These are phyloP conservation scores for Ambrosia hybrid DNA, from an alignment of 140 eudicot species.

Conservation along the genomic window DNA sequence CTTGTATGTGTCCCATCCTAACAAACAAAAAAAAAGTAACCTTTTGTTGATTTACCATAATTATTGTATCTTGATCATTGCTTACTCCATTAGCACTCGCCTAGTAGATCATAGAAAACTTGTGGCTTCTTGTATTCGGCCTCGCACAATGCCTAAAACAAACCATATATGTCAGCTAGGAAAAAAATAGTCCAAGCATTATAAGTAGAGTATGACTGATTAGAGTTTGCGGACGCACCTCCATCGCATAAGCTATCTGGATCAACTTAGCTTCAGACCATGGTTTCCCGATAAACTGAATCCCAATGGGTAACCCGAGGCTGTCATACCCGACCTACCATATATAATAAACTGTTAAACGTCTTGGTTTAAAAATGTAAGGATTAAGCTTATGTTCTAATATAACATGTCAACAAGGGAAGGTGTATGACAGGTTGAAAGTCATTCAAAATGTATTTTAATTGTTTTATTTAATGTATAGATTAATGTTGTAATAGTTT, in stretches of 20 bases:
- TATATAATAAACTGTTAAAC: background rate
- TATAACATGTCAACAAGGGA: background rate
- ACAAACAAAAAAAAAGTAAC: background rate
- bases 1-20: conserved; percentile 12
- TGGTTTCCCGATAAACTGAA: conserved; percentile 88
- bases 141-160: conserved; percentile 54
- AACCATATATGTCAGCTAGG: conserved; percentile 10
- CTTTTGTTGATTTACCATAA: conserved; percentile 17
- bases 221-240: conserved; percentile 40
- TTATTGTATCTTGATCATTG: conserved; percentile 10
- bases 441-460: background rate
- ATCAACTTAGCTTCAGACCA: conserved; percentile 86
- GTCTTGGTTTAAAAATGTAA: background rate
- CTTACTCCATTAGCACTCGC: conserved; percentile 16
- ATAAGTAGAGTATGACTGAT: background rate
- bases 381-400: background rate
- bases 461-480: background rate
- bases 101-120: conserved; percentile 68
- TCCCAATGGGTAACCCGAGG: conserved; percentile 83
- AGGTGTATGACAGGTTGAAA: background rate
- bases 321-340: conserved; percentile 87
- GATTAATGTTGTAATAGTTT: background rate
- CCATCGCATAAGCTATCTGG: conserved; percentile 70
- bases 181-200: background rate
- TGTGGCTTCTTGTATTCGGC: conserved; percentile 65